Percentiles rank a stretch among this genome's conserved stretches.
Evolutionary conservation across 805 yeast species (phyloP).

Genomic region (Lipomyces mesembrius): DNA sequence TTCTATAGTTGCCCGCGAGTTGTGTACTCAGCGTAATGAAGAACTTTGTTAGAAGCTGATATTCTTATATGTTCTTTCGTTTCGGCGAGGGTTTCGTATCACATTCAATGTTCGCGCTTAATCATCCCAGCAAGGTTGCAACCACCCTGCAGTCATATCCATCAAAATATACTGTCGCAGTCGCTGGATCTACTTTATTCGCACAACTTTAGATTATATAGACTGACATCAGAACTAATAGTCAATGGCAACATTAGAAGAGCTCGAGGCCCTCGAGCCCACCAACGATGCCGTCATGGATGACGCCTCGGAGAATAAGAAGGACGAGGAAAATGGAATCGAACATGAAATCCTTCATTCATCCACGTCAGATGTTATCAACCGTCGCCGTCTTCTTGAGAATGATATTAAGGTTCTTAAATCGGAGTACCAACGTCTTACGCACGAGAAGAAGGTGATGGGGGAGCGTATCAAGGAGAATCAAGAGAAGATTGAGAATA

Average conservation of each 20-base stretch:
- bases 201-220: not conserved
- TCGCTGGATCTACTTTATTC: not conserved
- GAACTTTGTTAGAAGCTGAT: too few relatives aligned
- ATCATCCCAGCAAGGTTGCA: too few relatives aligned
- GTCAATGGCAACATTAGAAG: constrained; percentile 82
- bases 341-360: constrained; percentile 81
- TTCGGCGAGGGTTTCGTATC: too few relatives aligned
- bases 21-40: too few relatives aligned
- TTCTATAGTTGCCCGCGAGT: too few relatives aligned
- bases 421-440: constrained; percentile 85
- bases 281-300: constrained; percentile 49
- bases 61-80: too few relatives aligned
- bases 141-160: too few relatives aligned
- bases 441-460: constrained; percentile 94
- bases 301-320: constrained; percentile 42
- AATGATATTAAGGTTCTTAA: constrained; percentile 95
- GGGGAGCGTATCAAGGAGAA: constrained; percentile 91
- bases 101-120: too few relatives aligned
- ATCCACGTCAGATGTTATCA: constrained; percentile 80
- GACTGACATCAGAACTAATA: not conserved
- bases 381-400: constrained; percentile 84
- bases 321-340: constrained; percentile 55
- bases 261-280: constrained; percentile 60
- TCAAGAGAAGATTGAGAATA: constrained; percentile 92
- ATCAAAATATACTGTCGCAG: not conserved